phyloP scores from a whole-genome alignment of 768 basidiomycete genomes.

The Dictyophora rubrovolvata region DNA sequence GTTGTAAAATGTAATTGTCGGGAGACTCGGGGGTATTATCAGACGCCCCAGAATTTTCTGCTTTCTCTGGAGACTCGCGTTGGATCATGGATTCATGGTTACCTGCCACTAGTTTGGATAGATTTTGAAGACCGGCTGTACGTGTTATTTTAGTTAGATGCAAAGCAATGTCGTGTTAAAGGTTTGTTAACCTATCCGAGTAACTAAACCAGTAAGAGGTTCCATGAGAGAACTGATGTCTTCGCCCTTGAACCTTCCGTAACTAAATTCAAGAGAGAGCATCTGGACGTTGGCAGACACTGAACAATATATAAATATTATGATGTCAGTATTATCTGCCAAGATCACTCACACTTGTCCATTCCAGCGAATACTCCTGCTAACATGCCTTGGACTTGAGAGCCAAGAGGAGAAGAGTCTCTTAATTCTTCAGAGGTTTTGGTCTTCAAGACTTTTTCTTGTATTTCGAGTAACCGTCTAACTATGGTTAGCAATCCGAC shows the following conservation, averaged over 20 bases:
- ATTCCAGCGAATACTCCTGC: constrained; percentile 17
- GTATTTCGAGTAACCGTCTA: constrained; percentile 21
- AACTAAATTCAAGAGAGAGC: constrained; percentile 33
- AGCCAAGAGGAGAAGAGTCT: constrained; percentile 14
- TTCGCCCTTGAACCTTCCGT: constrained; percentile 36
- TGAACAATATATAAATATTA: constrained; percentile 11
- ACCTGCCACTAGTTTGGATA: constrained; percentile 19
- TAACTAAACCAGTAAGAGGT: constrained; percentile 26
- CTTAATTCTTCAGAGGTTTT: constrained; percentile 15
- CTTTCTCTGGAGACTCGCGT: neutral
- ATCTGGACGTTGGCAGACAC: constrained; percentile 26
- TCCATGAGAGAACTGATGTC: constrained; percentile 28
- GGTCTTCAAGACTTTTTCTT: constrained; percentile 19
- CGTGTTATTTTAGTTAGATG: neutral
- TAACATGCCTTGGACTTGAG: constrained; percentile 15
- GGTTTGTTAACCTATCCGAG: constrained; percentile 24
- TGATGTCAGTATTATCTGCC: neutral
- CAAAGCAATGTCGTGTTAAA: neutral
- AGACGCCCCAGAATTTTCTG: neutral
- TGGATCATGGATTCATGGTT: neutral
- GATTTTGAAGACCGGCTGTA: constrained; percentile 25
- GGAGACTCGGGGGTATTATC: neutral
- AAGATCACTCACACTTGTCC: constrained; percentile 20
- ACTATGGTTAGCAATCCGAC: constrained; percentile 22
- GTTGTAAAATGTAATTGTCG: neutral